These are phyloP conservation scores for Hippophae rhamnoides DNA, from an alignment of 306 rosid genomes.

Conservation along the genomic window DNA sequence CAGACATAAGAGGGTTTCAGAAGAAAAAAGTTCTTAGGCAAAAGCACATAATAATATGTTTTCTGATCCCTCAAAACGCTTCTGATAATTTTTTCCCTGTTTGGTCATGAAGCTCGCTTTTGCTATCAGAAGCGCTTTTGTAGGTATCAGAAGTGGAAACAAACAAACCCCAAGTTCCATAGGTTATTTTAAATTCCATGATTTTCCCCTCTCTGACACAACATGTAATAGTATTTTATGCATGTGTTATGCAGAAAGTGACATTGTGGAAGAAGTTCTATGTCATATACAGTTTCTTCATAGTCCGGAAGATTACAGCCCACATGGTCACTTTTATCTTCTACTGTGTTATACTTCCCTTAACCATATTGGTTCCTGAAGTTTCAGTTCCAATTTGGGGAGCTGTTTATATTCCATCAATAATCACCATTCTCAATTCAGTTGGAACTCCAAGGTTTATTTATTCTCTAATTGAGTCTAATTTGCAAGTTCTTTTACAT, in stretches of 20 bases:
- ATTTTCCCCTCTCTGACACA: neutral
- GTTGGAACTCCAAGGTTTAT: constrained; percentile 60
- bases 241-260: constrained; percentile 41
- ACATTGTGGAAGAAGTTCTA: constrained; percentile 57
- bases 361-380: constrained; percentile 57
- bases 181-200: neutral
- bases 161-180: neutral
- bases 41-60: too few relatives aligned
- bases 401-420: constrained; percentile 56
- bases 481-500: neutral
- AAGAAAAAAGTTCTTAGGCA: too few relatives aligned
- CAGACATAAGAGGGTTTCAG: too few relatives aligned
- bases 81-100: too few relatives aligned
- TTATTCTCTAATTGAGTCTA: neutral
- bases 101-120: too few relatives aligned
- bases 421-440: constrained; percentile 59
- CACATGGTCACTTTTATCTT: constrained; percentile 58
- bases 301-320: constrained; percentile 57
- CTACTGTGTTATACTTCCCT: constrained; percentile 54
- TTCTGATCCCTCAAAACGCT: too few relatives aligned
- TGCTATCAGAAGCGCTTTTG: too few relatives aligned
- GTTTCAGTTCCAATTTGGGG: constrained; percentile 68
- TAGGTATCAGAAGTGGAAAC: too few relatives aligned
- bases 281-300: constrained; percentile 66
- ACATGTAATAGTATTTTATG: neutral